Percentiles rank a stretch among this genome's conserved stretches.
Evolutionary conservation across 2,329 filamentous ascomycete species (phyloP).

Genomic region (Berkeleyomyces rouxiae): DNA sequence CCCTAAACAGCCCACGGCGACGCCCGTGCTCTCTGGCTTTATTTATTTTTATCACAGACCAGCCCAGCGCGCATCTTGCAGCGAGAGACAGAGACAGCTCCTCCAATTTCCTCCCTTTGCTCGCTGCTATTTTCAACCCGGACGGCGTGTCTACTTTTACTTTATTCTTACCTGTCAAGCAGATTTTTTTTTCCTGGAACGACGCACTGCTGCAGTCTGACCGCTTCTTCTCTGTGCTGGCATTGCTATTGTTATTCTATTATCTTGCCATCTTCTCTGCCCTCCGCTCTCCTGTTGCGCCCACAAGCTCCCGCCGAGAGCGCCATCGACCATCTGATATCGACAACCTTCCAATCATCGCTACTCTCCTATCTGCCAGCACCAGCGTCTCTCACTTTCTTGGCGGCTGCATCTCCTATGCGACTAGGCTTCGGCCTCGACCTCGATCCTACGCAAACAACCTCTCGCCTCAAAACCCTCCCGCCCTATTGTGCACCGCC

Average conservation of each 20-base stretch:
- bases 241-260: too few species aligned
- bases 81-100: neutral
- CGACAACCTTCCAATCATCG: too few species aligned
- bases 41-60: neutral
- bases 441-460: neutral
- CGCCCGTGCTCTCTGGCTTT: neutral
- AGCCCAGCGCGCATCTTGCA: neutral
- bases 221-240: too few species aligned
- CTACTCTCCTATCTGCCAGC: too few species aligned
- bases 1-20: neutral
- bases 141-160: neutral
- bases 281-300: too few species aligned
- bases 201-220: too few species aligned
- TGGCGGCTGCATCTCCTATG: too few species aligned
- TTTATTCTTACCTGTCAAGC: neutral
- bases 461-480: neutral
- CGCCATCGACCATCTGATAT: too few species aligned
- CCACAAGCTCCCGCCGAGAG: too few species aligned
- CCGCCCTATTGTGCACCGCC: neutral
- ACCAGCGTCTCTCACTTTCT: too few species aligned
- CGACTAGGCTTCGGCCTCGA: too few species aligned
- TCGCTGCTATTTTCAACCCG: neutral
- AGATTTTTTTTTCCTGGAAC: neutral
- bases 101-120: slow-evolving; percentile 2
- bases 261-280: too few species aligned